Percentiles rank a stretch among this genome's conserved stretches.
These are phyloP conservation scores for Aspergillus unguis DNA, from an alignment of 2,329 filamentous ascomycete species.

Conservation along the genomic window DNA sequence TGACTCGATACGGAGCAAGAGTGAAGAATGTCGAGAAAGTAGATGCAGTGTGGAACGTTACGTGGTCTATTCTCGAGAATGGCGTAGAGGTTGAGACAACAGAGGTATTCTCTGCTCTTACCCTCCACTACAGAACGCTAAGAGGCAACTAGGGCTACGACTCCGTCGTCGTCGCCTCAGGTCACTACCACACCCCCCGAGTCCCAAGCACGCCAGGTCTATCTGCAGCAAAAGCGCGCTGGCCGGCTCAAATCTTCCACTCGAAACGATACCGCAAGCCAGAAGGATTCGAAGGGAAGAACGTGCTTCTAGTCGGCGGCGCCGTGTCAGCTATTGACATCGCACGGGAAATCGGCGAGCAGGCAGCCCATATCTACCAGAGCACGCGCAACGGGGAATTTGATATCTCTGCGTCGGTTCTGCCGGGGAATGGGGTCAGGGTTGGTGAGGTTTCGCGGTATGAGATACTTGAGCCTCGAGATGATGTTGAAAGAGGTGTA, in stretches of 20 bases:
- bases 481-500: background rate
- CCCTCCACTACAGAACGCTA: no score
- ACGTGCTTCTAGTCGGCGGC: slow-evolving; percentile 55
- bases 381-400: slow-evolving; percentile 60
- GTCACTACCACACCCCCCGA: slow-evolving; percentile 53
- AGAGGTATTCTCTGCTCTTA: no score
- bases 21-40: slow-evolving; percentile 53
- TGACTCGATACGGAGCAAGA: slow-evolving; percentile 57
- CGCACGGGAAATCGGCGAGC: slow-evolving; percentile 48
- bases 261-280: slow-evolving; percentile 52
- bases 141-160: slow-evolving; percentile 40
- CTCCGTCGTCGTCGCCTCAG: slow-evolving; percentile 52
- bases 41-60: slow-evolving; percentile 49
- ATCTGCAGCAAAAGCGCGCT: slow-evolving; percentile 44
- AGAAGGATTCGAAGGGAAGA: slow-evolving; percentile 53
- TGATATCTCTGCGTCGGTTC: slow-evolving; percentile 53
- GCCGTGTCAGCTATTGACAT: slow-evolving; percentile 56
- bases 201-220: slow-evolving; percentile 51
- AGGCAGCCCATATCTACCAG: slow-evolving; percentile 49
- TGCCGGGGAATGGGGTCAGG: slow-evolving; percentile 54
- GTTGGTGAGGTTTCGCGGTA: slow-evolving; percentile 54
- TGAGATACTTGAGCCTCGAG: slow-evolving; percentile 19
- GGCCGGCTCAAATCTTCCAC: slow-evolving; percentile 47
- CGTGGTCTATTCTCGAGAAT: slow-evolving; percentile 45
- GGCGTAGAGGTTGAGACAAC: slow-evolving; percentile 7